phyloP scores from a whole-genome alignment of 768 basidiomycete genomes.

The Auriscalpium microsporum region DNA sequence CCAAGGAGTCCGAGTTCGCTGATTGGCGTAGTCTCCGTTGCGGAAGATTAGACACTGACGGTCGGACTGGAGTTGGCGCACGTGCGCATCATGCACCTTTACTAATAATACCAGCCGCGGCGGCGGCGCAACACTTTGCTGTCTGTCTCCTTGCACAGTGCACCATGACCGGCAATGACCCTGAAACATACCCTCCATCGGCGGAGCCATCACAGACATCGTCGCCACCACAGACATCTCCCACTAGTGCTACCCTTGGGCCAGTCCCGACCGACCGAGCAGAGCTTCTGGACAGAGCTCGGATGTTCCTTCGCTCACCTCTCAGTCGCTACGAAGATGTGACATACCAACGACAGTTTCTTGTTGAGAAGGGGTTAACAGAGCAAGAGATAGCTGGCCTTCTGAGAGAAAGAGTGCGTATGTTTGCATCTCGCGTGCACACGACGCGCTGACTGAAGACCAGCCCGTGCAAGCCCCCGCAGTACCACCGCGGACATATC shows the following conservation, averaged over 20 bases:
- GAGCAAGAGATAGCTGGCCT: constrained; percentile 50
- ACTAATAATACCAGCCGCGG: too few relatives aligned
- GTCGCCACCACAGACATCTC: background rate
- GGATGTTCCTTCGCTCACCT: constrained; percentile 57
- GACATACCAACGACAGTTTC: constrained; percentile 50
- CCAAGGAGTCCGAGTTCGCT: too few relatives aligned
- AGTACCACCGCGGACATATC: constrained; percentile 69
- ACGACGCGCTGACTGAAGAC: constrained; percentile 6
- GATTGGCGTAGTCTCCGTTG: too few relatives aligned
- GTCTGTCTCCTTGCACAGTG: background rate
- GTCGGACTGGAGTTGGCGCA: too few relatives aligned
- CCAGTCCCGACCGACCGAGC: constrained; percentile 2
- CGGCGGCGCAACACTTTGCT: too few relatives aligned
- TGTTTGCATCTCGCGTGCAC: constrained; percentile 5
- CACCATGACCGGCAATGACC: background rate
- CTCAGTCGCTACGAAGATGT: constrained; percentile 53
- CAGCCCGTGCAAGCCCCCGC: constrained; percentile 31
- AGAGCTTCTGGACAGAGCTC: constrained; percentile 39
- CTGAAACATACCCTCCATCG: background rate
- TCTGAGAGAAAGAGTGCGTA: constrained; percentile 46
- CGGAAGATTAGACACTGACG: too few relatives aligned
- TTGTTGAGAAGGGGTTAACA: constrained; percentile 63
- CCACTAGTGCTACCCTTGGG: background rate
- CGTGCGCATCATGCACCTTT: too few relatives aligned
- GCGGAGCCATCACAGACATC: background rate